Evolutionary conservation across 331 rosid genomes (phyloP), one percentile per base, ranked within the genome.

Genomic region (Saraca asoca): DNA sequence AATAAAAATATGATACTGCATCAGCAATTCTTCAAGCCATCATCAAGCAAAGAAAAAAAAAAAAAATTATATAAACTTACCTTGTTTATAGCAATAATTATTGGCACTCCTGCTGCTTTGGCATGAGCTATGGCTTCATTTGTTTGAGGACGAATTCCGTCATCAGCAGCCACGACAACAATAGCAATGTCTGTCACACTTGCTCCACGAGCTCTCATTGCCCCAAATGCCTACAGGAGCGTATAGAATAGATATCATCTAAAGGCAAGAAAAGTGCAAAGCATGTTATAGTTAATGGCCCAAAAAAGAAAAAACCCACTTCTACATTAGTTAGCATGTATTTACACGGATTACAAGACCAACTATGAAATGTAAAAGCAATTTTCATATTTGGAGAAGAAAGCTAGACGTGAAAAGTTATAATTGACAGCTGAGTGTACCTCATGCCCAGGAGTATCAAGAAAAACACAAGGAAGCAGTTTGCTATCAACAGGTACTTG

Each of bases 181-280:
- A 94, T 84, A 55, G 88, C 97, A 74, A 94, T 90, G 75, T 94
- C 98, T 39, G 98, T 94, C 77, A 90, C 97, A 46, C 97, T 91
- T 69, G 98, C 91, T 68, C 98, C 98, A 65, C 98, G 97, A 66
- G 98, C 98, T 85, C 98, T 94, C 98, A 94, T 94, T 61, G 98
- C 98, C 72, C 98, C 98, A 82, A 94, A 94, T 45, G 98, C 98
- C 98, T 94, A 78, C 77, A 85, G 31, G 68, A 77, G 69, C 9
- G 20, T 68, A 75, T 62, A 61, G 57, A 78, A 60, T 52, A 69
- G 48, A 82, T 71, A 79, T 82, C 76, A 83, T 71, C 66, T 53
- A 74, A 45, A 49, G 62, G 52, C 58, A 71, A 64, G 52, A 73
- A 69, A 70, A 50, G 58, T 57, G 57, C 10, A 72, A 71, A 50